phyloP scores from a whole-genome alignment of 495 filamentous ascomycete species.

The Cladorrhinum samala region DNA sequence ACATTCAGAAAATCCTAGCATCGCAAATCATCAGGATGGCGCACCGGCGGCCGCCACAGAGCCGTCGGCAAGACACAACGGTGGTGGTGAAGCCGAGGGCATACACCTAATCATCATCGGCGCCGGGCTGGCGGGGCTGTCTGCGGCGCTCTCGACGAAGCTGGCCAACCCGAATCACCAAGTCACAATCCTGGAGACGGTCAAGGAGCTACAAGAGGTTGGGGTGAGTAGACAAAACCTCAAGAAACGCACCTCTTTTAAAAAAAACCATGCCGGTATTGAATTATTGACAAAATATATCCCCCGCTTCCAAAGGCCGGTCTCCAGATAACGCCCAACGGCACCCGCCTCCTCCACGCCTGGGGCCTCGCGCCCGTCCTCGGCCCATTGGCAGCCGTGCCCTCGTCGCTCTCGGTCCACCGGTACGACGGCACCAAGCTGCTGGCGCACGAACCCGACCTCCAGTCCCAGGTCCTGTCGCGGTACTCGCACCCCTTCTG shows the following conservation, averaged over 20 bases:
- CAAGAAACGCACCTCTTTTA: too few species aligned
- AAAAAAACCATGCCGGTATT: too few species aligned
- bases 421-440: constrained; percentile 50
- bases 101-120: constrained; percentile 46
- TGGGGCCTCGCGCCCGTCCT: constrained; percentile 48
- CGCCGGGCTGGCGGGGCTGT: constrained; percentile 53
- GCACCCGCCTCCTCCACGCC: constrained; percentile 37
- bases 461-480: constrained; percentile 37
- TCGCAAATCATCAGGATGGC: too few species aligned
- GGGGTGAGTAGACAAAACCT: constrained; percentile 43
- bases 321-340: constrained; percentile 50
- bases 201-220: constrained; percentile 33
- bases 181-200: constrained; percentile 50
- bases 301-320: constrained; percentile 47
- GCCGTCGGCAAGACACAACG: too few species aligned
- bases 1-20: too few species aligned
- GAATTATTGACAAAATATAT: neutral
- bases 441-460: constrained; percentile 46
- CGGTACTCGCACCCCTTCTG: constrained; percentile 48
- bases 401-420: constrained; percentile 50
- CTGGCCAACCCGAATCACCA: constrained; percentile 42
- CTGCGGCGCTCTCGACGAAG: constrained; percentile 50
- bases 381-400: constrained; percentile 43
- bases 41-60: too few species aligned
- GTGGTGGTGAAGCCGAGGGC: too few species aligned